Evolutionary conservation across 495 filamentous ascomycete species (phyloP).

Genomic region (Emericellopsis terricola): DNA sequence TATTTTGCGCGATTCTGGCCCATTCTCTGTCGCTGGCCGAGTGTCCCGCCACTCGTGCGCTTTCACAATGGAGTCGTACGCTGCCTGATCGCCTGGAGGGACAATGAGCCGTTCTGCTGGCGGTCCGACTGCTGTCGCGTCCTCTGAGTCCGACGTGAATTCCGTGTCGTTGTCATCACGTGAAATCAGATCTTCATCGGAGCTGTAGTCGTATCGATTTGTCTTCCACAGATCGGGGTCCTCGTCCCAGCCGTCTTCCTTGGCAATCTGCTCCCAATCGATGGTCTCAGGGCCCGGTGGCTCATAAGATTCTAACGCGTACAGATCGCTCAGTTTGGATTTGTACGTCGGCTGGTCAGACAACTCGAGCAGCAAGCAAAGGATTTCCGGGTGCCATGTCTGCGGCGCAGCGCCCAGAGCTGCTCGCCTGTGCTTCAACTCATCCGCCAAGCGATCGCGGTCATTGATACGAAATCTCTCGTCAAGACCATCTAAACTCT

Average conservation of each 20-base stretch:
- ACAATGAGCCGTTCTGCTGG: conserved; percentile 17
- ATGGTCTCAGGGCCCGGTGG: conserved; percentile 24
- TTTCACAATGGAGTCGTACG: conserved; percentile 31
- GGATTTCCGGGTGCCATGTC: conserved; percentile 57
- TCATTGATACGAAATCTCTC: conserved; percentile 75
- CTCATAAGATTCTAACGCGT: conserved; percentile 25
- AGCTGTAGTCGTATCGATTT: conserved; percentile 41
- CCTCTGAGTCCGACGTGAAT: conserved; percentile 14
- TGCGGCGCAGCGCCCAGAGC: conserved; percentile 32
- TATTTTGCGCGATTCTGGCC: conserved; percentile 20
- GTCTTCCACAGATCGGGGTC: conserved; percentile 62
- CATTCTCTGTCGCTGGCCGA: conserved; percentile 8
- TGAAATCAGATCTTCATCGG: conserved; percentile 28
- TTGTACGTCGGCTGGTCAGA: conserved; percentile 65
- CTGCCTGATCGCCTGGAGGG: conserved; percentile 17
- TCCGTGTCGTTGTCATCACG: conserved; percentile 16
- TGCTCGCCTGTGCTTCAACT: conserved; percentile 42
- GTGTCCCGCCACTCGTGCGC: conserved; percentile 47
- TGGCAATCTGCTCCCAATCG: conserved; percentile 60
- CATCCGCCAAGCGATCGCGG: conserved; percentile 65
- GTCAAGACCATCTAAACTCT: conserved; percentile 58
- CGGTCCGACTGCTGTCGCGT: conserved; percentile 20
- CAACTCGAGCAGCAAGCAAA: conserved; percentile 64
- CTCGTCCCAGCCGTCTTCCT: conserved; percentile 49
- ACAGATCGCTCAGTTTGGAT: conserved; percentile 43